Evolutionary conservation across 163 green algal species (phyloP).

Genomic region (Chlorella variabilis): DNA sequence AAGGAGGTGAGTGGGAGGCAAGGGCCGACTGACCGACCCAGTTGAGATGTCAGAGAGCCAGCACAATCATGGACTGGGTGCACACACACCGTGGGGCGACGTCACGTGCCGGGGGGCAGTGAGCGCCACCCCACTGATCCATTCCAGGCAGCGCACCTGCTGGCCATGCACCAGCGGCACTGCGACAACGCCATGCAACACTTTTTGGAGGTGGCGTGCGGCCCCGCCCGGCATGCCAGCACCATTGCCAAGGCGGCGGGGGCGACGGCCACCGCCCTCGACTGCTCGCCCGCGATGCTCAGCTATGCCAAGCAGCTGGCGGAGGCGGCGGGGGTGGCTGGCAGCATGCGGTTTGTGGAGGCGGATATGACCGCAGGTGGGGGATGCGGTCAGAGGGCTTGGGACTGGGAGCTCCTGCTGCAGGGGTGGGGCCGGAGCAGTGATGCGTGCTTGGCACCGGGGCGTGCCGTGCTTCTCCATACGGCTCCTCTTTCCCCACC

Average conservation of each 20-base stretch:
- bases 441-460: no score
- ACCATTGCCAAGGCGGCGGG: constrained; percentile 7
- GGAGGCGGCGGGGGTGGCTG: constrained; percentile 3
- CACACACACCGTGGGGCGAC: no score
- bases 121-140: no score
- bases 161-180: constrained; percentile 33
- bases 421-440: no score
- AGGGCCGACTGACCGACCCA: no score
- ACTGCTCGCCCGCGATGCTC: constrained; percentile 41
- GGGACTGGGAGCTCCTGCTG: background rate
- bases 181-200: background rate
- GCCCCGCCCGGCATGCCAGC: constrained; percentile 37
- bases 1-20: constrained; percentile 11
- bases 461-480: no score
- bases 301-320: constrained; percentile 22
- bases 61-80: no score
- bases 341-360: constrained; percentile 35
- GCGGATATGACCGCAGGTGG: constrained; percentile 20
- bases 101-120: no score
- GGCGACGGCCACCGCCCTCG: background rate
- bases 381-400: background rate
- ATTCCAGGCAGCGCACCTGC: constrained; percentile 26
- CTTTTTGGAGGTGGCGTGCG: constrained; percentile 48
- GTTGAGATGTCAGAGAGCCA: no score
- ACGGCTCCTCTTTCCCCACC: no score